Evolutionary conservation across 31 red algal species (phyloP), one percentile per base, ranked within the genome.

Genomic region (Odonthalia washingtoniensis): DNA sequence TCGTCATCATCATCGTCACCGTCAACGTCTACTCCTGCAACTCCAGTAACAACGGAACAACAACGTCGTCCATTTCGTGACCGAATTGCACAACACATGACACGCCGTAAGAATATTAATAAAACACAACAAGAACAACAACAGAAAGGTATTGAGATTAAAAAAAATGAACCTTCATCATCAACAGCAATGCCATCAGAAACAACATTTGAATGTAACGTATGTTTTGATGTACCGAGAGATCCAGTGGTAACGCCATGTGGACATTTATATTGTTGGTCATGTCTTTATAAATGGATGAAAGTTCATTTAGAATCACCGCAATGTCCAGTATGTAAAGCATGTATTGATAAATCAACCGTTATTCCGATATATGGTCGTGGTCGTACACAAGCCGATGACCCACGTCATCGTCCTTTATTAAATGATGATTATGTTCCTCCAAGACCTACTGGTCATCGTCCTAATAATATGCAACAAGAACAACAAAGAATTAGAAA

Each of bases 191-290:
- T n/a, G n/a, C n/a, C n/a, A n/a, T 45, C 74, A 63, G 85, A 91
- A 37, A 83, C 76, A 28, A 41, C 81, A 21, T 99, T 99, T 85
- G 97, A 99, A 57, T 99, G 97, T 77, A 91, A 96, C 73, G 95
- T 99, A 39, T 99, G 97, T 57, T 94, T 99, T 70, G 97, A 99
- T 42, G 57, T 82, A 27, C 94, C 97, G 30, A 43, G 33, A 4
- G 97, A 96, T 46, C 97, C 97, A 28, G 97, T 99, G 28, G 94
- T 99, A 3, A 99, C 97, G 21, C 84, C 89, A 6, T 99, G 97
- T 64, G 97, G 97, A 41, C 97, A 99, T 90, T 82, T 99, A 63
- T 99, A 91, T 72, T 99, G 97, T 68, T 99, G 97, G 97, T 78
- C 92, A 49, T 96, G 94, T 77, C 82, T 99, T 0, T 96, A 94